phyloP scores from a whole-genome alignment of 2,329 filamentous ascomycete species.

The Xylaria sp. region DNA sequence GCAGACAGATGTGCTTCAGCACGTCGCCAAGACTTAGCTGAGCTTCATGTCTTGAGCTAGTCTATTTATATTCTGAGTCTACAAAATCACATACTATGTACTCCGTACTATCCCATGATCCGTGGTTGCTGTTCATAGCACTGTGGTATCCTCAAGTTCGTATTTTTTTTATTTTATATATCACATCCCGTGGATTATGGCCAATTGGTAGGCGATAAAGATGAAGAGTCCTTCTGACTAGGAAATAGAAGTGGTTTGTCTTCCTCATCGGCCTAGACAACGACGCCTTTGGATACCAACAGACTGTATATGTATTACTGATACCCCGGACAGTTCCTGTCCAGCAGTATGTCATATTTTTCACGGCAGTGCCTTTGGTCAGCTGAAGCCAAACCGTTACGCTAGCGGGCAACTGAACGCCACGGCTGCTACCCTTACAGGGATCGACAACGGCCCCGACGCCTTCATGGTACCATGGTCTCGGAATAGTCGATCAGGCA shows the following conservation, averaged over 20 bases:
- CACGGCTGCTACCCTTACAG: constrained; percentile 14
- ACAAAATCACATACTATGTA: too few relatives aligned
- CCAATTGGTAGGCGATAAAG: not conserved
- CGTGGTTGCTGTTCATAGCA: too few relatives aligned
- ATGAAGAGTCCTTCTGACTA: not conserved
- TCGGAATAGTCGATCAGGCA: not conserved
- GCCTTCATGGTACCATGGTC: constrained; percentile 7
- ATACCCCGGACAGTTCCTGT: too few relatives aligned
- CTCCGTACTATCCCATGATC: too few relatives aligned
- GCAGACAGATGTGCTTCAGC: not conserved
- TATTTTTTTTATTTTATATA: not conserved
- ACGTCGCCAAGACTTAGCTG: not conserved
- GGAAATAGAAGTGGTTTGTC: not conserved
- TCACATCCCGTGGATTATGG: not conserved
- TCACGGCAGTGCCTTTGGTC: not conserved
- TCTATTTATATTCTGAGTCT: too few relatives aligned
- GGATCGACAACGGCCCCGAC: constrained; percentile 12
- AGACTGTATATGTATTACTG: not conserved
- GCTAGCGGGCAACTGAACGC: constrained; percentile 14
- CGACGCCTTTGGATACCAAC: not conserved
- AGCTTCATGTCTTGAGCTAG: too few relatives aligned
- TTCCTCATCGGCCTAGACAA: not conserved
- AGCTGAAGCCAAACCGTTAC: constrained; percentile 14
- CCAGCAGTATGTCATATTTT: too few relatives aligned
- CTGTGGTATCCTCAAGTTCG: too few relatives aligned